A percentile compares a stretch with the other conserved stretches of the same genome.
These are phyloP conservation scores for Phlyctochytrium arcticum DNA, from an alignment of 192 early-diverging fungal genomes.

Conservation along the genomic window DNA sequence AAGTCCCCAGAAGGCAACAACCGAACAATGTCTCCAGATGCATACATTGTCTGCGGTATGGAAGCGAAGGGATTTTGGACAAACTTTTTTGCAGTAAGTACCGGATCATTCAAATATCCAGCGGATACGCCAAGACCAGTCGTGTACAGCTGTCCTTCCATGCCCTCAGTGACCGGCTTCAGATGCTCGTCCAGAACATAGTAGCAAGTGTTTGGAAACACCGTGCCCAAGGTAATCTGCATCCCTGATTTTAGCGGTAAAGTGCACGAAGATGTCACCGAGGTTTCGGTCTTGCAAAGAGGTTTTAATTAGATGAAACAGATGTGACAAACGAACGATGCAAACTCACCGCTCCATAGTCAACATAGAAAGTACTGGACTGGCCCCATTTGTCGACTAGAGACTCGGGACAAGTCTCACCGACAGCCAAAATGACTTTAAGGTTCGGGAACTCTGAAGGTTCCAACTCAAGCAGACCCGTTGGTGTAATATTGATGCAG, in stretches of 20 bases:
- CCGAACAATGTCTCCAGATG: slow-evolving; percentile 1
- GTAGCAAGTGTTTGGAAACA: neutral
- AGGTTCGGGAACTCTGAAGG: slow-evolving; percentile 23
- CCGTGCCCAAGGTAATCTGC: neutral
- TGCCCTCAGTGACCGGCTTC: slow-evolving; percentile 32
- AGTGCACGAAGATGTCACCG: neutral
- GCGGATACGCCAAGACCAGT: slow-evolving; percentile 34
- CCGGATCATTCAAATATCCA: slow-evolving; percentile 41
- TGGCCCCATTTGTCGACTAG: slow-evolving; percentile 24
- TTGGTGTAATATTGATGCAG: slow-evolving; percentile 24
- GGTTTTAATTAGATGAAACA: neutral
- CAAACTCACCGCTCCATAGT: slow-evolving; percentile 4
- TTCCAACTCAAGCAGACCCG: slow-evolving; percentile 9
- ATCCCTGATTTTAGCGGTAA: neutral
- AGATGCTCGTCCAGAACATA: slow-evolving; percentile 31
- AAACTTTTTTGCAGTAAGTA: slow-evolving; percentile 36
- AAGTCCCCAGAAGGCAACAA: neutral
- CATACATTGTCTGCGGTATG: neutral
- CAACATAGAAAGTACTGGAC: slow-evolving; percentile 23
- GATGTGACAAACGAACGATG: too few species aligned
- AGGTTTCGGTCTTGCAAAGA: neutral
- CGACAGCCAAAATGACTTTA: slow-evolving; percentile 9
- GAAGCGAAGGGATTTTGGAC: slow-evolving; percentile 20
- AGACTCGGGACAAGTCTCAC: slow-evolving; percentile 5
- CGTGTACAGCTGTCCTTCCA: slow-evolving; percentile 38